Evolutionary conservation across 805 yeast genomes (phyloP).

Genomic region (Soucietia sequanensis): DNA sequence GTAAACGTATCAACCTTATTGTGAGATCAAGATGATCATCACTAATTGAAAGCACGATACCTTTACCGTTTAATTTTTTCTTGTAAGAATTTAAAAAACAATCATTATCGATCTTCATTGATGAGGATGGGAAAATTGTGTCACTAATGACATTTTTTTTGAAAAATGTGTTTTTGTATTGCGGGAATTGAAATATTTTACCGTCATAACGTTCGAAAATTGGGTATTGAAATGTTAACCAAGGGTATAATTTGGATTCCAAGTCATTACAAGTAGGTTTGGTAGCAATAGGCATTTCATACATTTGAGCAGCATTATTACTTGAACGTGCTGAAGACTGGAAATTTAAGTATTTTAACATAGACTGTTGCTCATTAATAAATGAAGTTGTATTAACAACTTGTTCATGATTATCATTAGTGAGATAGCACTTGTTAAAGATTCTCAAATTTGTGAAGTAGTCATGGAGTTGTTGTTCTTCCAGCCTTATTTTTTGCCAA

Average conservation of each 20-base stretch:
- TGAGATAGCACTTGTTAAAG: constrained; percentile 22
- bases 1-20: constrained; percentile 22
- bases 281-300: background rate
- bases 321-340: constrained; percentile 5
- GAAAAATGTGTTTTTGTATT: too few species aligned
- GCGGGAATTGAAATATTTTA: constrained; percentile 1
- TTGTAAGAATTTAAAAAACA: constrained; percentile 11
- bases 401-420: constrained; percentile 1
- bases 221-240: constrained; percentile 22
- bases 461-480: constrained; percentile 23
- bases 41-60: constrained; percentile 31
- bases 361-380: constrained; percentile 5
- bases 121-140: constrained; percentile 3
- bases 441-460: constrained; percentile 21
- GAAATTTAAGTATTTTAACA: constrained; percentile 4
- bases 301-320: background rate
- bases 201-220: constrained; percentile 10
- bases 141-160: background rate
- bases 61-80: constrained; percentile 24
- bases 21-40: constrained; percentile 23
- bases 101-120: background rate
- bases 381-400: constrained; percentile 2
- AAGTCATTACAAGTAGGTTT: constrained; percentile 8
- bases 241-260: constrained; percentile 19
- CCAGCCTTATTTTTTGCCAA: constrained; percentile 15